phyloP scores from a whole-genome alignment of 129 eudicot genomes.

The Lactuca sativa region DNA sequence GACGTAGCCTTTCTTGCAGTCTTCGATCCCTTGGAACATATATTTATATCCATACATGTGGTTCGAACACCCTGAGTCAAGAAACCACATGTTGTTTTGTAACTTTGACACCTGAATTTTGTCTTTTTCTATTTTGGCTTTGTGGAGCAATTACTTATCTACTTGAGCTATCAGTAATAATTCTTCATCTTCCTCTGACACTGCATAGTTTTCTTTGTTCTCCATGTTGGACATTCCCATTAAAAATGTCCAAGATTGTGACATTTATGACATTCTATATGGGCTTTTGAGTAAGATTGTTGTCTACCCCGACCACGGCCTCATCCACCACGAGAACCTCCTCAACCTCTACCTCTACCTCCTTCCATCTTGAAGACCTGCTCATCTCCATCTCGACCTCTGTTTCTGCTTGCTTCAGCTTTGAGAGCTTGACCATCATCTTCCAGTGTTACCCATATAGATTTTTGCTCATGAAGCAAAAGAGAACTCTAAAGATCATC shows the following conservation, averaged over 20 bases:
- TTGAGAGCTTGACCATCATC: no score
- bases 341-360: not conserved
- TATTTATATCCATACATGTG: not conserved
- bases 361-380: no score
- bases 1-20: not conserved
- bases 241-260: slow-evolving; percentile 14
- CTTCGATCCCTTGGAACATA: not conserved
- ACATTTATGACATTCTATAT: slow-evolving; percentile 6
- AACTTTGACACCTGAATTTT: no score
- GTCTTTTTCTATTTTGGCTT: no score
- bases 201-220: not conserved
- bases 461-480: no score
- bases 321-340: no score
- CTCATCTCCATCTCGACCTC: no score
- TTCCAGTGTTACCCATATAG: no score
- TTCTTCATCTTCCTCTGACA: slow-evolving; percentile 16
- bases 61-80: slow-evolving; percentile 2
- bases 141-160: not conserved
- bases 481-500: no score
- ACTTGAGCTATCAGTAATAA: not conserved
- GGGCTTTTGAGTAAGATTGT: not conserved
- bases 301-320: not conserved
- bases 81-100: not conserved
- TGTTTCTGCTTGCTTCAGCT: no score
- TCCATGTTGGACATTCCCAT: slow-evolving; percentile 8